Evolutionary conservation across 2,329 filamentous ascomycete genomes (phyloP).

Genomic region (Curvularia hawaiiensis): DNA sequence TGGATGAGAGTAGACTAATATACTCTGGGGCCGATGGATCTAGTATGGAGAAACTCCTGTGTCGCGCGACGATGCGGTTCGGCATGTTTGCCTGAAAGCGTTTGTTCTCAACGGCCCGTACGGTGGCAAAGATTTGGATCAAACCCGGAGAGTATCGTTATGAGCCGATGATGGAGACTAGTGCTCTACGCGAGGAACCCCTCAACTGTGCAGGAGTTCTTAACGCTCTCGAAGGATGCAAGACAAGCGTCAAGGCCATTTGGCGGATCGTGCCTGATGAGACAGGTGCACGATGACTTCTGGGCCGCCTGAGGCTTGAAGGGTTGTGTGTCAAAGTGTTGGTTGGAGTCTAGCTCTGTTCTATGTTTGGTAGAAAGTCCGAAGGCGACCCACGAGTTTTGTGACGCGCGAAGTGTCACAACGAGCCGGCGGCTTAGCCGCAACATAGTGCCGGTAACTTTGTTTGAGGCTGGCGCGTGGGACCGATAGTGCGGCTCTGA

Average conservation of each 20-base stretch:
- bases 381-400: slow-evolving; percentile 36
- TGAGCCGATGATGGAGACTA: slow-evolving; percentile 25
- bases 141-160: slow-evolving; percentile 17
- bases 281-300: slow-evolving; percentile 27
- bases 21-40: slow-evolving; percentile 30
- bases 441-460: slow-evolving; percentile 35
- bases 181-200: slow-evolving; percentile 12
- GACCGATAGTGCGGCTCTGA: slow-evolving; percentile 38
- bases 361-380: slow-evolving; percentile 34
- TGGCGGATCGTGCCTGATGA: slow-evolving; percentile 25
- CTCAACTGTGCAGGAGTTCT: slow-evolving; percentile 5
- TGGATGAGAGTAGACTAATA: slow-evolving; percentile 27
- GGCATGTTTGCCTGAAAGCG: slow-evolving; percentile 30
- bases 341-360: slow-evolving; percentile 29
- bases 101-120: slow-evolving; percentile 10
- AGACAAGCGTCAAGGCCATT: slow-evolving; percentile 17
- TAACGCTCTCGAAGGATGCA: slow-evolving; percentile 13
- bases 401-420: slow-evolving; percentile 42
- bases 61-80: slow-evolving; percentile 21
- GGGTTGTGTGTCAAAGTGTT: slow-evolving; percentile 23
- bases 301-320: slow-evolving; percentile 20
- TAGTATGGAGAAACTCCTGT: slow-evolving; percentile 25
- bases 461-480: slow-evolving; percentile 46
- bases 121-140: slow-evolving; percentile 18
- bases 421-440: slow-evolving; percentile 37